phyloP scores from a whole-genome alignment of 202 grass and related monocot genomes.

The Sporobolus alterniflorus region DNA sequence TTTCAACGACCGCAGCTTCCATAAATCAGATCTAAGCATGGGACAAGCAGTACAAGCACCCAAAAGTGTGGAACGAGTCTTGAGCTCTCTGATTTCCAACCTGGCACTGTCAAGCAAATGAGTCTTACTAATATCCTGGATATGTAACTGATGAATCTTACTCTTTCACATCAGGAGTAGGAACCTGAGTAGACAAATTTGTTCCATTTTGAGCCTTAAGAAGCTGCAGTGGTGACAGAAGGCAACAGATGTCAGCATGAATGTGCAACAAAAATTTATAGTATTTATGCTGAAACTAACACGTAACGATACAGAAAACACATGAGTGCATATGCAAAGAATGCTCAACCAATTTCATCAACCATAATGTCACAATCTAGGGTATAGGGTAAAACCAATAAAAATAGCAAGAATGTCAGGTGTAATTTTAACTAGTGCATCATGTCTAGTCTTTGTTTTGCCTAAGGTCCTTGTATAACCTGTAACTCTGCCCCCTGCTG shows the following conservation, averaged over 20 bases:
- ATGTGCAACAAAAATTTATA: not conserved
- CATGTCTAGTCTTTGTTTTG: not conserved
- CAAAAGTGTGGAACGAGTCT: too few species aligned
- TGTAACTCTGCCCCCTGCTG: not conserved
- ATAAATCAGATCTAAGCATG: too few species aligned
- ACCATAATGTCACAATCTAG: not conserved
- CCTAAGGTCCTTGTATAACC: not conserved
- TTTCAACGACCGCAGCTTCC: too few species aligned
- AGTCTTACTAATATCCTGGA: not conserved
- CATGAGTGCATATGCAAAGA: slow-evolving; percentile 26
- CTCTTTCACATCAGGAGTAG: slow-evolving; percentile 65
- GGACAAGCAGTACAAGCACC: too few species aligned
- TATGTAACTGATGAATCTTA: slow-evolving; percentile 38
- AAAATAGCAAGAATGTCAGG: not conserved
- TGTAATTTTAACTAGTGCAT: not conserved
- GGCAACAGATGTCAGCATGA: slow-evolving; percentile 12
- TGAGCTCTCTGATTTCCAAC: too few species aligned
- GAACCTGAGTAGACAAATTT: slow-evolving; percentile 62
- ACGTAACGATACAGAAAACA: slow-evolving; percentile 17
- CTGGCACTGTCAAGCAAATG: too few species aligned
- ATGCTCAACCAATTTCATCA: not conserved
- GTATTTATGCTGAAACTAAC: not conserved
- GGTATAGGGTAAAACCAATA: not conserved
- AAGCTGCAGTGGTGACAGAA: slow-evolving; percentile 53
- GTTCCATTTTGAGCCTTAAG: slow-evolving; percentile 58